phyloP scores from a whole-genome alignment of 1,284 basidiomycete genomes.

The Fomitopsis palustris region DNA sequence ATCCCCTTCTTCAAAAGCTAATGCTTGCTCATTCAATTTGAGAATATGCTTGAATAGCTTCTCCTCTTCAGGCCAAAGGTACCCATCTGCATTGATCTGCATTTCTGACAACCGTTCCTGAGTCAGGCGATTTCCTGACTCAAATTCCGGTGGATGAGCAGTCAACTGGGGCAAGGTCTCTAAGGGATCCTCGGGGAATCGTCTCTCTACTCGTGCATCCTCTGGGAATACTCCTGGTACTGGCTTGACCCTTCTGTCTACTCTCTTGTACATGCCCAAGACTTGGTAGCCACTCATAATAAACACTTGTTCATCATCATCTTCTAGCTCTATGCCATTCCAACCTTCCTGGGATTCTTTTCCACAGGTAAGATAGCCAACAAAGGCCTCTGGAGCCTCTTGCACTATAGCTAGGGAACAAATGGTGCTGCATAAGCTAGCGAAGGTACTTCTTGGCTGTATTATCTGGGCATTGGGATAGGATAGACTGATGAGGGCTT shows the following conservation, averaged over 20 bases:
- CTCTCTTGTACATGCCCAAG: constrained; percentile 18
- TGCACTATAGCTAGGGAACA: too few relatives aligned
- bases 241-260: constrained; percentile 22
- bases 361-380: too few relatives aligned
- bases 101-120: constrained; percentile 15
- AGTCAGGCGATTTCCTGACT: constrained; percentile 12
- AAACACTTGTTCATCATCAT: background rate
- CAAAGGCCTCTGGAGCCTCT: too few relatives aligned
- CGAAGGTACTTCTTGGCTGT: too few relatives aligned
- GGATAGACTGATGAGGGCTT: too few relatives aligned
- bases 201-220: constrained; percentile 12
- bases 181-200: constrained; percentile 19
- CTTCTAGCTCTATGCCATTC: background rate
- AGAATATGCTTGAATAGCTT: constrained; percentile 19
- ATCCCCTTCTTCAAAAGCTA: background rate
- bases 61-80: constrained; percentile 29
- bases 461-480: too few relatives aligned
- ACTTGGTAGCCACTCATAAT: background rate
- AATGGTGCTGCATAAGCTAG: too few relatives aligned
- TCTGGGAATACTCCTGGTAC: constrained; percentile 22
- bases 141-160: constrained; percentile 15
- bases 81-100: constrained; percentile 22
- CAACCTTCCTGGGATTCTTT: too few relatives aligned
- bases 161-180: constrained; percentile 10
- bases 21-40: constrained; percentile 1